phyloP scores from a whole-genome alignment of 208 protist genomes.

The Acanthamoeba lenticulata region DNA sequence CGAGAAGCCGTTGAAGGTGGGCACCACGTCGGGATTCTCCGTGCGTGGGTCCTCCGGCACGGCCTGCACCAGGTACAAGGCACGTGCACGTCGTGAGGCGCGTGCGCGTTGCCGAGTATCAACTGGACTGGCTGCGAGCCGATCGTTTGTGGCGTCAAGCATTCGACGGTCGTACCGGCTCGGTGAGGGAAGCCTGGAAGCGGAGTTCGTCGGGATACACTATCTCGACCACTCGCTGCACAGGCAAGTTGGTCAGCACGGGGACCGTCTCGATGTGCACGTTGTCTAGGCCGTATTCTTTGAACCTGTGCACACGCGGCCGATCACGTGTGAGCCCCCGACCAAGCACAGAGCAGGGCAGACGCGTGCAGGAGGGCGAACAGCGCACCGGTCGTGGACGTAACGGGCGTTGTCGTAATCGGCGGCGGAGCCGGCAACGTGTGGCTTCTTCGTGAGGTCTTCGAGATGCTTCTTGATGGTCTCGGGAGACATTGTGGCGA shows the following conservation, averaged over 20 bases:
- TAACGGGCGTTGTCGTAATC: background rate
- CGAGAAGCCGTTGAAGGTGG: constrained; percentile 67
- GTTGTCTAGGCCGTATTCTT: background rate
- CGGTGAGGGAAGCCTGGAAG: constrained; percentile 35
- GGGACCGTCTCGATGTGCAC: constrained; percentile 45
- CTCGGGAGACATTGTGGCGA: background rate
- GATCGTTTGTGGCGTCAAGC: background rate
- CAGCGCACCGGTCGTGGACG: background rate
- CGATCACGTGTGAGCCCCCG: background rate
- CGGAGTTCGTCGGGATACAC: constrained; percentile 51
- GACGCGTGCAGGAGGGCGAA: background rate
- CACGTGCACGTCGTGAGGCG: background rate
- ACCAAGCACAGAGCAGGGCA: background rate
- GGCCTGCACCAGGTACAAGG: too few species aligned
- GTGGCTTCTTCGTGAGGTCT: background rate
- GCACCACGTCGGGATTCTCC: constrained; percentile 26
- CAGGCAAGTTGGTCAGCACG: constrained; percentile 50
- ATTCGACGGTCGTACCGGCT: constrained; percentile 27
- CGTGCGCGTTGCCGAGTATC: too few species aligned
- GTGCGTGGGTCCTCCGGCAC: constrained; percentile 24
- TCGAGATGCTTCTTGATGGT: background rate
- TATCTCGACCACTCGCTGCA: constrained; percentile 46
- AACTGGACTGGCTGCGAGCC: too few species aligned
- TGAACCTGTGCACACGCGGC: background rate
- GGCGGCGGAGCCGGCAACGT: constrained; percentile 27